These are phyloP conservation scores for Alnus rubra DNA, from an alignment of 306 rosid genomes.

Conservation along the genomic window DNA sequence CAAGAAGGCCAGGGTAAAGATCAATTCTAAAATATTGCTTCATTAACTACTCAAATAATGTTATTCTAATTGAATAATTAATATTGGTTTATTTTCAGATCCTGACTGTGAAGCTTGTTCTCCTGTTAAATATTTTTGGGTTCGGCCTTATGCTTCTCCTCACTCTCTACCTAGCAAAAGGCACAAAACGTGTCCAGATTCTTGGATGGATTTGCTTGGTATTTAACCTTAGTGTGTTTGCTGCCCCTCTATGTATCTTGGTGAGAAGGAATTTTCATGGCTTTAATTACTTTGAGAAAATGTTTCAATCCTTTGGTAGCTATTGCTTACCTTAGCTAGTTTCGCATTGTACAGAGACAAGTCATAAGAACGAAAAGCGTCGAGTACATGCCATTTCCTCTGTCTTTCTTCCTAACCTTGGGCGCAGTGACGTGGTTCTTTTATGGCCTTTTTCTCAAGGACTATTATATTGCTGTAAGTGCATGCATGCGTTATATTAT, in stretches of 20 bases:
- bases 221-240: slow-evolving; percentile 77
- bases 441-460: slow-evolving; percentile 80
- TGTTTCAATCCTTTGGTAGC: no score
- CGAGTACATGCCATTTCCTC: slow-evolving; percentile 85
- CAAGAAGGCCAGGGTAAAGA: slow-evolving; percentile 59
- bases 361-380: slow-evolving; percentile 78
- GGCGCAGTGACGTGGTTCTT: slow-evolving; percentile 96
- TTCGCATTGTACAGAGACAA: slow-evolving; percentile 48
- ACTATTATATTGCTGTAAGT: slow-evolving; percentile 84
- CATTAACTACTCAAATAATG: background rate
- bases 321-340: background rate
- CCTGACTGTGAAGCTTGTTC: slow-evolving; percentile 51
- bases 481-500: no score
- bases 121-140: slow-evolving; percentile 69
- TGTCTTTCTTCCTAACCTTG: slow-evolving; percentile 76
- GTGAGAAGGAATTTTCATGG: slow-evolving; percentile 34
- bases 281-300: background rate
- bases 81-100: slow-evolving; percentile 41
- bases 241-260: slow-evolving; percentile 84
- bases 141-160: slow-evolving; percentile 71
- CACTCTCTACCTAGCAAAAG: slow-evolving; percentile 60
- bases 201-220: slow-evolving; percentile 89
- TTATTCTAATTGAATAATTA: background rate
- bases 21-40: background rate
- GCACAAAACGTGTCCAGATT: slow-evolving; percentile 53